Base-by-base conservation (phyloP, 1,284 basidiomycete species). In the Caloboletus inedulis region DNA sequence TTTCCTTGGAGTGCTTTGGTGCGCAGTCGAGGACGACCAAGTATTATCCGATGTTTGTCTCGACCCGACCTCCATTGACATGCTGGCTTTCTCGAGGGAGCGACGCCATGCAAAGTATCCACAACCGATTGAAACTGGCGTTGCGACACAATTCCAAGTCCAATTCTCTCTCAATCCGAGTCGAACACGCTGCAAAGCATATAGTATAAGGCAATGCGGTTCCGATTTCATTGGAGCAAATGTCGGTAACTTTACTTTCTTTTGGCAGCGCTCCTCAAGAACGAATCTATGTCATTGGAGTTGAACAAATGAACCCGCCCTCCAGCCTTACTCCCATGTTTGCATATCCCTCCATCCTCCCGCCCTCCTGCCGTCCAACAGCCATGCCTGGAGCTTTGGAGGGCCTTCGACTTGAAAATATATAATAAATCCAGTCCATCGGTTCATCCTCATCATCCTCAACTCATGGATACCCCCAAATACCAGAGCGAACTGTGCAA, bases 351-450 rank as follows among this genome's bases (percentile, higher is more conserved):
- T 36, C 59, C 36, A 5, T 7, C 33, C 46, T 55, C 43, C 25
- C 7, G 34, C 41, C 9, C 13, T 44, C 18, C 36, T 6, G 4
- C 27, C 12, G n/a, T 18, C n/a, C 43, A 49, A 27, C 27, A n/a
- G 14, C 33, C 39, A 44, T 56, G 44, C 25, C 9, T 23, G 35
- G 46, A 39, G 39, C 13, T 7, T 8, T 49, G 59, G 55, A 58
- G 42, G 13, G 19, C n/a, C 9, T 25, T 29, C 27, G 8, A 29
- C 27, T 29, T 29, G 0, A 8, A 29, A 29, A 29, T 29, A 29
- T 29, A 29, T 29, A 29, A n/a, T n/a, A n/a, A n/a, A n/a, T n/a
- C n/a, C n/a, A n/a, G n/a, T n/a, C n/a, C n/a, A n/a, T n/a, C n/a
- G n/a, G n/a, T n/a, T n/a, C n/a, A n/a, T n/a, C n/a, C n/a, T n/a